These are phyloP conservation scores for Xylariaceae sp. DNA, from an alignment of 2,329 filamentous ascomycete species.

Conservation along the genomic window DNA sequence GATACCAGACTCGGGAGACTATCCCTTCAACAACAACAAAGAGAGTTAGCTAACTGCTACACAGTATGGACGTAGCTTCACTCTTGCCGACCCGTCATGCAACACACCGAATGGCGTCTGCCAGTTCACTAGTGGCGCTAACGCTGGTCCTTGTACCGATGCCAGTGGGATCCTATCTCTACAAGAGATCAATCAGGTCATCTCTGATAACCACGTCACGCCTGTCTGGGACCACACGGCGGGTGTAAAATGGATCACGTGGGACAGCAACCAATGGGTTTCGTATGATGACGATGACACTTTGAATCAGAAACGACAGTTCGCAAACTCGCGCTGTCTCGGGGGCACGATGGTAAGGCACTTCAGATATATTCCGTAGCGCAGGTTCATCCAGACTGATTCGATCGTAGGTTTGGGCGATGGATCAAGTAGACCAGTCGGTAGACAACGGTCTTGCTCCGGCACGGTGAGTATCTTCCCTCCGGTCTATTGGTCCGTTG, in stretches of 20 bases:
- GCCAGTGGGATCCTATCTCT: constrained; percentile 39
- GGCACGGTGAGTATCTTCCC: too few relatives aligned
- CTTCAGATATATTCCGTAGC: too few relatives aligned
- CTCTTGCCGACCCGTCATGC: constrained; percentile 38
- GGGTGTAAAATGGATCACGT: constrained; percentile 39
- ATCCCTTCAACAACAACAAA: too few relatives aligned
- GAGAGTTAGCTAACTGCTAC: too few relatives aligned
- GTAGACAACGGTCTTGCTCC: too few relatives aligned
- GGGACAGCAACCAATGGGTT: constrained; percentile 37
- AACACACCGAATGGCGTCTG: constrained; percentile 32
- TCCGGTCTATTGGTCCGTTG: too few relatives aligned
- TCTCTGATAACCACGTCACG: constrained; percentile 29
- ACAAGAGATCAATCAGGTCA: constrained; percentile 40
- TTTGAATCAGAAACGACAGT: constrained; percentile 39
- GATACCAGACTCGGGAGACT: too few relatives aligned
- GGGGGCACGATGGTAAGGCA: constrained; percentile 43
- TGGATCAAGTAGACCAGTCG: not conserved
- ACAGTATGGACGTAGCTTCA: constrained; percentile 55
- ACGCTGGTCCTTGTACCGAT: constrained; percentile 38
- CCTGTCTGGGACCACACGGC: constrained; percentile 23
- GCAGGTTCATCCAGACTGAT: too few relatives aligned
- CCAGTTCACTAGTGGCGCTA: constrained; percentile 31
- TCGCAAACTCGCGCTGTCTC: constrained; percentile 38
- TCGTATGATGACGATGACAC: too few relatives aligned
- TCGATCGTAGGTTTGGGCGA: too few relatives aligned